Percentiles rank a stretch among this genome's conserved stretches.
Evolutionary conservation across 169 alveolate genomes (phyloP).

Genomic region (Plasmodium malariae): DNA sequence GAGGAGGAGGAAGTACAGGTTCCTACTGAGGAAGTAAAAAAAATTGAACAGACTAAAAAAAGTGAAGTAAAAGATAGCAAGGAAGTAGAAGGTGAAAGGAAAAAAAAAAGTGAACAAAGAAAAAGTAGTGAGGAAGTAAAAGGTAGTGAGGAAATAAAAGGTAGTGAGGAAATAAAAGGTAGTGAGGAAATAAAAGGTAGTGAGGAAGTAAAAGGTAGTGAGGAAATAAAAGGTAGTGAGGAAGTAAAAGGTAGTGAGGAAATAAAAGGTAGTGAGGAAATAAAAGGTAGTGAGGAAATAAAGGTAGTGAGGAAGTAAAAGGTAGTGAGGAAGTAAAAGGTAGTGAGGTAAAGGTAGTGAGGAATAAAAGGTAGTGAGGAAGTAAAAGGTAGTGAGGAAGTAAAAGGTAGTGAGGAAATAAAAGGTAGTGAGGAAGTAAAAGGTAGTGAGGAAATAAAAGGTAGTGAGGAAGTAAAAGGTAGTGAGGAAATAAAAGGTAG

Average conservation of each 20-base stretch:
- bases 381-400: too few species aligned
- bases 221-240: too few species aligned
- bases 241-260: too few species aligned
- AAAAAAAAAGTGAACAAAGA: too few species aligned
- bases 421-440: not conserved
- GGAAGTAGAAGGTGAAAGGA: not conserved
- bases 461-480: not conserved
- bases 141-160: not conserved
- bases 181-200: not conserved
- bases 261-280: too few species aligned
- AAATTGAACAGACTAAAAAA: not conserved
- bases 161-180: not conserved
- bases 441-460: not conserved
- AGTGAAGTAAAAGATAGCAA: not conserved
- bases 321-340: too few species aligned
- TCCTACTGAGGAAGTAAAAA: not conserved
- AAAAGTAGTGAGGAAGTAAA: not conserved
- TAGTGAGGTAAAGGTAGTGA: too few species aligned
- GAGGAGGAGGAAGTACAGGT: not conserved
- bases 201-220: not conserved
- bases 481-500: not conserved
- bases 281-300: too few species aligned
- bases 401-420: too few species aligned
- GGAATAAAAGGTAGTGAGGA: too few species aligned
- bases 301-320: too few species aligned